A percentile compares a stretch with the other conserved stretches of the same genome.
These are phyloP conservation scores for Fragosphaeria purpurea DNA, from an alignment of 2,329 filamentous ascomycete genomes.

Conservation along the genomic window DNA sequence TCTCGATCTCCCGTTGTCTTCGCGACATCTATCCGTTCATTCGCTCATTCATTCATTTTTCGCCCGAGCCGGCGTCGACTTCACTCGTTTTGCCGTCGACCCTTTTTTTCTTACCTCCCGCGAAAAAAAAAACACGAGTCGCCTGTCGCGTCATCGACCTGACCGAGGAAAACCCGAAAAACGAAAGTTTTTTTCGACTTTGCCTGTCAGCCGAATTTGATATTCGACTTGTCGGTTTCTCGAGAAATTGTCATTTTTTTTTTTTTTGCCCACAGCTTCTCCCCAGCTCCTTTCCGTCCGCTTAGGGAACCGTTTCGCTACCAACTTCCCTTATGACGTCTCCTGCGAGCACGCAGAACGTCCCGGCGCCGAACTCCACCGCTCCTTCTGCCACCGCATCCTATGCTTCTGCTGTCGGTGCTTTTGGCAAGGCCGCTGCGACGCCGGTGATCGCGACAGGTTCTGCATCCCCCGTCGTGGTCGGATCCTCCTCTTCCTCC, in stretches of 20 bases:
- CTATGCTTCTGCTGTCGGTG: constrained; percentile 58
- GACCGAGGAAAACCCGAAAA: no score
- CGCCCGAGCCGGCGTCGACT: no score
- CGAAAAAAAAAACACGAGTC: neutral
- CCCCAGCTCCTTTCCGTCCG: neutral
- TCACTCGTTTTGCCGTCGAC: no score
- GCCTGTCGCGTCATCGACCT: neutral
- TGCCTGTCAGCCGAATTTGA: no score
- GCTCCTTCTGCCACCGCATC: constrained; percentile 47
- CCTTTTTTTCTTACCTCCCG: no score
- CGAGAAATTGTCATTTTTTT: neutral
- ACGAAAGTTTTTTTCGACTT: no score
- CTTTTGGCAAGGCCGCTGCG: constrained; percentile 51
- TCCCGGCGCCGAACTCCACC: constrained; percentile 45
- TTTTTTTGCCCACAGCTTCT: neutral
- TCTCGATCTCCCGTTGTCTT: no score
- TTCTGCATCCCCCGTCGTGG: constrained; percentile 44
- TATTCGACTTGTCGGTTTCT: no score
- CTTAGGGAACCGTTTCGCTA: neutral
- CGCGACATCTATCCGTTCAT: no score
- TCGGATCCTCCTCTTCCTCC: constrained; percentile 43
- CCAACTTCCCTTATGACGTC: constrained; percentile 45
- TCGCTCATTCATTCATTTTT: no score
- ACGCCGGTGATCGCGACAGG: constrained; percentile 52
- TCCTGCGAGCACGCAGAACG: constrained; percentile 45